Base-by-base conservation (phyloP, 148 eudicot genomes). In the Camellia lanceoleosa region DNA sequence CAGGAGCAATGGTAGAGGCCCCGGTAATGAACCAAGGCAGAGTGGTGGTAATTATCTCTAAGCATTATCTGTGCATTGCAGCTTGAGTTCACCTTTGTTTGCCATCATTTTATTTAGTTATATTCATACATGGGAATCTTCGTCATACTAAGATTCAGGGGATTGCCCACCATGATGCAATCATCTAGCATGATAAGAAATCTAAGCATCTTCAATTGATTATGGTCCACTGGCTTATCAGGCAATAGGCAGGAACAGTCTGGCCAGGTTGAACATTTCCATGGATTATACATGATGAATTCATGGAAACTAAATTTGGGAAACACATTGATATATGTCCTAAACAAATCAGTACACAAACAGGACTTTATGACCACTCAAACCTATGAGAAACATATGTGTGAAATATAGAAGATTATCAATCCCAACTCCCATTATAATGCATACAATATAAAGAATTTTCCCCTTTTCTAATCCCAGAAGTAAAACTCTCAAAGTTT, bases 1-100 rank as follows among this genome's bases (percentile, higher is more conserved):
- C 0, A 54, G 69, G 43, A 80, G 61, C 81, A 82, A 73, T 61
- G 73, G 64, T 10, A 72, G 86, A 80, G 81, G 75, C 44, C 65
- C 13, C 30, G 84, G 81, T 11, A 79, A 83, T 83, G 86, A 87
- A 30, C 80, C 77, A 43, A 84, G 87, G 89, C 80, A 84, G 46
- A 19, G 18, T 63, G 16, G 23, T 67, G 47, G 67, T 78, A 78
- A 65, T 75, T 62, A 44, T 55, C 61, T 62, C 59, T 55, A 54
- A 3, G n/a, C 63, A 6, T 79, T n/a, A 12, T n/a, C 51, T 16
- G 11, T 76, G 5, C 42, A 19, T 61, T 62, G 13, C 10, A 15
- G 15, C 14, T 54, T 58, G 15, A 54, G 19, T 16, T 43, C 38
- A 56, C 23, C 30, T 19, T 73, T 73, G 7, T 73, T 52, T 52